These are phyloP conservation scores for Fusarium phyllophilum DNA, from an alignment of 2,329 filamentous ascomycete species.

Conservation along the genomic window DNA sequence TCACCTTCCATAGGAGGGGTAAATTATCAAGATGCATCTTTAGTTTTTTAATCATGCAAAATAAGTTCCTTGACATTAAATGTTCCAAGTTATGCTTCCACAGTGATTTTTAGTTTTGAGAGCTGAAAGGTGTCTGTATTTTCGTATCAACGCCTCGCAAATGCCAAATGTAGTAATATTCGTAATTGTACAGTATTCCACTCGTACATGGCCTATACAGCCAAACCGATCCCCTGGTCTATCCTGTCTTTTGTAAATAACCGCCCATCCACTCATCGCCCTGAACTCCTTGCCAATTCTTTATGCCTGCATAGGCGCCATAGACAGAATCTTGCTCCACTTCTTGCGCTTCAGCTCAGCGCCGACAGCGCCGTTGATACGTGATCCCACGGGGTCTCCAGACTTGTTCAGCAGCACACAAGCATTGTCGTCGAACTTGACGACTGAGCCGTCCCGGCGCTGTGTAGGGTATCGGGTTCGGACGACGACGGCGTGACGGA, in stretches of 20 bases:
- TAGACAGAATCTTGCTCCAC: conserved; percentile 97
- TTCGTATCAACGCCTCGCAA: conserved; percentile 50
- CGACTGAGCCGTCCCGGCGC: conserved; percentile 86
- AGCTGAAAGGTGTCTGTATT: conserved; percentile 42
- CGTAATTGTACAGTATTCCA: conserved; percentile 49
- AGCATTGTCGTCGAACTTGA: conserved; percentile 97
- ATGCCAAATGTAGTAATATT: conserved; percentile 45
- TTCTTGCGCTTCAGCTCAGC: conserved; percentile 89
- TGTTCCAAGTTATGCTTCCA: neutral
- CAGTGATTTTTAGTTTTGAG: conserved; percentile 18
- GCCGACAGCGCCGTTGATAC: conserved; percentile 92
- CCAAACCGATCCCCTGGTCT: neutral
- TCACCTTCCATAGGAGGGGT: neutral
- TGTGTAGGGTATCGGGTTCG: conserved; percentile 89
- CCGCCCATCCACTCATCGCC: neutral
- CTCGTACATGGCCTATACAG: conserved; percentile 36
- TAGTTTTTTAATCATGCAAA: conserved; percentile 13
- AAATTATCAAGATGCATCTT: conserved; percentile 13
- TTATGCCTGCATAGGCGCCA: conserved; percentile 79
- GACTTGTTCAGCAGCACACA: conserved; percentile 98
- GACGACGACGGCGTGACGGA: conserved; percentile 94
- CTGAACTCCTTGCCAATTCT: neutral
- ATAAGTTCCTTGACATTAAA: neutral
- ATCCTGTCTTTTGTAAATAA: conserved; percentile 32
- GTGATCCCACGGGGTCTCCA: conserved; percentile 92